Evolutionary conservation across 2,329 filamentous ascomycete genomes (phyloP).

Genomic region (Neofusicoccum ribis): DNA sequence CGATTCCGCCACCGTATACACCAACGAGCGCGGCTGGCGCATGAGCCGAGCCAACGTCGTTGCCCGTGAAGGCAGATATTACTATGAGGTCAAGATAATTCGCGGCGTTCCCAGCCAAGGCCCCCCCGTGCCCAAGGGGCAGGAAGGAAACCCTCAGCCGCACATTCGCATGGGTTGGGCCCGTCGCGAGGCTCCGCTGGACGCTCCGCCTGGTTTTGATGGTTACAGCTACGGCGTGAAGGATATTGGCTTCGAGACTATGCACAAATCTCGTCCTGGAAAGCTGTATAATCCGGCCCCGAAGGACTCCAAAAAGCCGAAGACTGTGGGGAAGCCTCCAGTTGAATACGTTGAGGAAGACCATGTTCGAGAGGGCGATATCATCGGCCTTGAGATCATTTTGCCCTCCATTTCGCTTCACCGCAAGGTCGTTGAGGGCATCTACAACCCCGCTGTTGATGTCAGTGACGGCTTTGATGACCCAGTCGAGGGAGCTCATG

Average conservation of each 20-base stretch:
- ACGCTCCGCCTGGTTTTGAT: constrained; percentile 83
- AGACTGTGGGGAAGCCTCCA: constrained; percentile 34
- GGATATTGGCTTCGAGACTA: constrained; percentile 85
- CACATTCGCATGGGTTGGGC: constrained; percentile 83
- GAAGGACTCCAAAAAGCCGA: constrained; percentile 42
- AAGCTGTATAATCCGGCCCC: constrained; percentile 63
- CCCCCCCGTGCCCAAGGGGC: constrained; percentile 37
- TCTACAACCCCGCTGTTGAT: constrained; percentile 85
- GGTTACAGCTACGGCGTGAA: constrained; percentile 93
- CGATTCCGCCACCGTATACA: constrained; percentile 74
- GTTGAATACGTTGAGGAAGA: constrained; percentile 60
- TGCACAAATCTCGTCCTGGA: constrained; percentile 90
- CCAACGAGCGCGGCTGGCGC: constrained; percentile 89
- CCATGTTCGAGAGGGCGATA: constrained; percentile 82
- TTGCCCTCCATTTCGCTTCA: constrained; percentile 84
- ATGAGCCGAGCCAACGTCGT: constrained; percentile 89
- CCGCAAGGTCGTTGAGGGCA: constrained; percentile 81
- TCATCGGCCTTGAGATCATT: constrained; percentile 90
- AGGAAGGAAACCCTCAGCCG: constrained; percentile 52
- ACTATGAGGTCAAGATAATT: constrained; percentile 90
- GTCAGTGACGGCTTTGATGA: constrained; percentile 58
- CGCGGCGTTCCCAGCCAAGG: constrained; percentile 64
- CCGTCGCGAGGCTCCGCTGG: constrained; percentile 74
- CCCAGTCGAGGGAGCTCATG: constrained; percentile 60
- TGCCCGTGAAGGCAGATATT: constrained; percentile 84